These are phyloP conservation scores for Pezicula radicicola DNA, from an alignment of 2,329 filamentous ascomycete genomes.

Conservation along the genomic window DNA sequence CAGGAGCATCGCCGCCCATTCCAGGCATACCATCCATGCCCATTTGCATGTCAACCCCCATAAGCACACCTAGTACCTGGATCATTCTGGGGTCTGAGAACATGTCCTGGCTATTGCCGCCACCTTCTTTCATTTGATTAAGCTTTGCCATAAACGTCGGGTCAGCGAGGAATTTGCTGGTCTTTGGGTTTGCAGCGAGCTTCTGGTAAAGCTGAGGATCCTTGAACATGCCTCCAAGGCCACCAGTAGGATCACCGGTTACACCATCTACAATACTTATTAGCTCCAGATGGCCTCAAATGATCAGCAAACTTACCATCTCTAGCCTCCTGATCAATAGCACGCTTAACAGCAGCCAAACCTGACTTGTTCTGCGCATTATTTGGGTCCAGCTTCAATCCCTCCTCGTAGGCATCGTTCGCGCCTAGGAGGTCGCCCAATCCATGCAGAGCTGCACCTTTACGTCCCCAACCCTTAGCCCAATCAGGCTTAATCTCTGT, in stretches of 20 bases:
- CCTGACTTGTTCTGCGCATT: constrained; percentile 94
- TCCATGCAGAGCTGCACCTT: constrained; percentile 88
- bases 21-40: constrained; percentile 40
- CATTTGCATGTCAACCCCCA: constrained; percentile 91
- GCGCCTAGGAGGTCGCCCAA: constrained; percentile 81
- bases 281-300: constrained; percentile 11
- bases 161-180: constrained; percentile 75
- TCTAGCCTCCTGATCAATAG: constrained; percentile 74
- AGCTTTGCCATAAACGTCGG: constrained; percentile 88
- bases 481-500: constrained; percentile 96
- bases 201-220: constrained; percentile 89
- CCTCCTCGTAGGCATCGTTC: constrained; percentile 87
- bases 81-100: constrained; percentile 91
- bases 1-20: constrained; percentile 37
- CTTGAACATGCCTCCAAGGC: constrained; percentile 89
- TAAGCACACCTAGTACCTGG: constrained; percentile 86
- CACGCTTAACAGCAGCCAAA: constrained; percentile 78
- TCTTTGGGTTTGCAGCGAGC: constrained; percentile 93
- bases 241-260: constrained; percentile 64
- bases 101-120: constrained; percentile 71
- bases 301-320: constrained; percentile 28
- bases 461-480: constrained; percentile 94
- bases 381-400: constrained; percentile 86
- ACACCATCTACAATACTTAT: constrained; percentile 29
- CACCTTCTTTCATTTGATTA: constrained; percentile 76